These are phyloP conservation scores for Aureobasidium sp. DNA, from an alignment of 2,329 filamentous ascomycete species.

Conservation along the genomic window DNA sequence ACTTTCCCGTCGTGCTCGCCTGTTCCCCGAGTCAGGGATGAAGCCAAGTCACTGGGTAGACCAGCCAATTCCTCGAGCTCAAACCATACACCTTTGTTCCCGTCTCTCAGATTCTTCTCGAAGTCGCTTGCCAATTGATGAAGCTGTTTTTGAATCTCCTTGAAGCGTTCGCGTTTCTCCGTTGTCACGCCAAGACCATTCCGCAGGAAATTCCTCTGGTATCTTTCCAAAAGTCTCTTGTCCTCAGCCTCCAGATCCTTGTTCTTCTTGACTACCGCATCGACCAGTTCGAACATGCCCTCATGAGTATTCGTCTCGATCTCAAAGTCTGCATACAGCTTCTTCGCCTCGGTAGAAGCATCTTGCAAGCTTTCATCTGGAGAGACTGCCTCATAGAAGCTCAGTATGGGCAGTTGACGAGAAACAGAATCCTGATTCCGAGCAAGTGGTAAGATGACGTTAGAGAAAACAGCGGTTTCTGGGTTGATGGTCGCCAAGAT, in stretches of 20 bases:
- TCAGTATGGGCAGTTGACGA: constrained; percentile 45
- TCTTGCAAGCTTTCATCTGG: constrained; percentile 39
- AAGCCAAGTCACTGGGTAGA: constrained; percentile 61
- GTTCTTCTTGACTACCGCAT: constrained; percentile 41
- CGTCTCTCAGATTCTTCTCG: constrained; percentile 74
- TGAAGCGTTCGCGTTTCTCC: constrained; percentile 66
- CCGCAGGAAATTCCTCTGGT: constrained; percentile 65
- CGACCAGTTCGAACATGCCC: constrained; percentile 60
- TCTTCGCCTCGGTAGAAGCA: constrained; percentile 42
- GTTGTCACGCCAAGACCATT: constrained; percentile 68
- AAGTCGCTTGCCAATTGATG: constrained; percentile 66
- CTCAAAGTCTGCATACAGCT: constrained; percentile 53
- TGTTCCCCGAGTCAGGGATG: constrained; percentile 59
- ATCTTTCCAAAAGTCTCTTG: constrained; percentile 62
- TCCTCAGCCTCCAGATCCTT: constrained; percentile 59
- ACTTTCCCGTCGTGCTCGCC: constrained; percentile 62
- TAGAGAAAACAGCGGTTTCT: constrained; percentile 48
- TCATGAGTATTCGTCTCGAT: constrained; percentile 76
- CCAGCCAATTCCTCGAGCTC: constrained; percentile 64
- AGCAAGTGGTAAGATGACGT: constrained; percentile 59
- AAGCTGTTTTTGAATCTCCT: constrained; percentile 74
- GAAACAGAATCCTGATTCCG: constrained; percentile 47
- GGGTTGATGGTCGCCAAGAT: constrained; percentile 53
- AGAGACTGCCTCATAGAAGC: constrained; percentile 45
- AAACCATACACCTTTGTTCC: constrained; percentile 71